Base-by-base conservation (phyloP, 768 basidiomycete genomes). In the Termitomyces sp. region DNA sequence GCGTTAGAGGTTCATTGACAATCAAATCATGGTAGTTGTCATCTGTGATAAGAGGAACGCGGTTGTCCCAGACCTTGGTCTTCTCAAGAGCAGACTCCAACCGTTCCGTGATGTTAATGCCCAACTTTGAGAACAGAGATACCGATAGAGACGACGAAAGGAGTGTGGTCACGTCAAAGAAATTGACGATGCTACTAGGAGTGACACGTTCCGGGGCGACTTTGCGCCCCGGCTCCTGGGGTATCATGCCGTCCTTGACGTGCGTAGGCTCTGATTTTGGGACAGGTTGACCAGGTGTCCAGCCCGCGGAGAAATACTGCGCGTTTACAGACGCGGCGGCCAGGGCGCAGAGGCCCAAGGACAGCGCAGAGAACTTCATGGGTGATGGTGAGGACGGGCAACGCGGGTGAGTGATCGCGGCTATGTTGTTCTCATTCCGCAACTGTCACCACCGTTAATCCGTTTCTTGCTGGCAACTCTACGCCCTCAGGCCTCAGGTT, bases 221-320 rank as follows among this genome's bases (percentile, higher is more conserved):
- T 42, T 65, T 62, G 21, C 23, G 25, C 14, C 34, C 27, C 19
- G 45, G 29, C 34, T 70, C 50, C 14, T 67, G 34, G 31, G 71
- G 62, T 45, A 68, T n/a, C n/a, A n/a, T 58, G 19, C 63, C 34
- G 3, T 62, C 49, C 8, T 53, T 44, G 12, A 65, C 60, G 17
- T 64, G 67, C 6, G 67, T 52, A 37, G 44, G 59, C n/a, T 65
- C 62, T 5, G 63, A 59, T 27, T 68, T 62, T 5, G 73, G 67
- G 3, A 75, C 75, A 0, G 82, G 74, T 66, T 92, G 86, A 29
- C 89, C 90, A 3, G 91, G 91, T 29, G 74, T 66, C 91, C 91
- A 93, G n/a, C 91, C 92, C 32, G 75, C 75, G 4, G 90, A 91
- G 71, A 92, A 86, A 70, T 91, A 92, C 61, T 89, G 85, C 12